Base-by-base conservation (phyloP, 495 filamentous ascomycete species). In the Hypoxylon subgilvum region DNA sequence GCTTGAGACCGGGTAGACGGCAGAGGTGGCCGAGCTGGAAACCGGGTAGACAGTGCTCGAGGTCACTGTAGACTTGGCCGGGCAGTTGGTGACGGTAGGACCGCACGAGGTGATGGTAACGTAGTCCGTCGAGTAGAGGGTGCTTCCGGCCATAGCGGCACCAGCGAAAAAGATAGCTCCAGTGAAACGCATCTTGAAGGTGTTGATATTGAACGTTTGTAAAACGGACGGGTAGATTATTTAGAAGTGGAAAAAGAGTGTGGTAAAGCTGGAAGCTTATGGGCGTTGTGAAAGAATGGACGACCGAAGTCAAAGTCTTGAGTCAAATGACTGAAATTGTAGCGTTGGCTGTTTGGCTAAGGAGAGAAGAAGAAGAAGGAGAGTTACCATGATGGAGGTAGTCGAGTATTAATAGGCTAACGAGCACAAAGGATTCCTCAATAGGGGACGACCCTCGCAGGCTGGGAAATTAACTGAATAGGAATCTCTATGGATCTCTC, bases 151-250 rank as follows among this genome's bases (percentile, higher is more conserved):
- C 60, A 81, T 63, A 63, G 73, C 81, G 63, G 71, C 74, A 63
- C 74, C 77, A 67, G 80, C 82, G 63, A 83, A 66, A 73, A 77
- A 71, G 66, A 74, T 65, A 63, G 76, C 71, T 69, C 69, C 56
- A 56, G 76, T 48, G 76, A 78, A 79, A 77, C 76, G 76, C 76
- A 79, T 86, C 50, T 84, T 86, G 82, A 78, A 69, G 56, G 61
- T 69, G 73, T 65, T 61, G 32, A 47, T 35, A 23, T 49, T 61
- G 66, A 36, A 72, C 69, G 61, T 69, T 34, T 34, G n/a, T 3
- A 53, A 67, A 75, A 72, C 69, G 66, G 67, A 70, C 60, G 56
- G 49, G 44, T 44, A 45, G 43, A 31, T 63, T 25, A 39, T 48
- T 70, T 22, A 38, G 45, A 54, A 60, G 54, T 66, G 65, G 48